phyloP scores from a whole-genome alignment of 768 basidiomycete genomes.

The Termitomyces titanicus region DNA sequence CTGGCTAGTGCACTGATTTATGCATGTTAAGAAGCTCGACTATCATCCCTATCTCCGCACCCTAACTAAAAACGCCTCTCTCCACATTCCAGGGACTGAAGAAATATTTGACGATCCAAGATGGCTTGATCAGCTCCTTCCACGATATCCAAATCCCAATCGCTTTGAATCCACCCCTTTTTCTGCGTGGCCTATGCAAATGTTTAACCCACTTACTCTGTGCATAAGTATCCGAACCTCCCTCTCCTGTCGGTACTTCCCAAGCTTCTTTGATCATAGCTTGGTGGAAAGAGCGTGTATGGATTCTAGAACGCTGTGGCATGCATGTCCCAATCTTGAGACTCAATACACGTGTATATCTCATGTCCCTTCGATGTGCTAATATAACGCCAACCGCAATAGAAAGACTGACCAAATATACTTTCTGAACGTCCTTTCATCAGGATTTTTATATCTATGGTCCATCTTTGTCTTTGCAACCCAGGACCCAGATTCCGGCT shows the following conservation, averaged over 20 bases:
- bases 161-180: background rate
- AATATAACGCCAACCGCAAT: conserved; percentile 14
- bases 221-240: background rate
- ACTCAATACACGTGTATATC: conserved; percentile 30
- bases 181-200: background rate
- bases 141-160: background rate
- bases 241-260: background rate
- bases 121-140: background rate
- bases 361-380: conserved; percentile 31
- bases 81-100: background rate
- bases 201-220: background rate
- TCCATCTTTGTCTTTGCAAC: conserved; percentile 33
- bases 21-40: conserved; percentile 1
- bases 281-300: conserved; percentile 2
- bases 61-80: background rate
- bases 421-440: conserved; percentile 10
- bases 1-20: background rate
- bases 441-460: conserved; percentile 24
- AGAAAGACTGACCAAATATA: conserved; percentile 10
- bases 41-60: background rate
- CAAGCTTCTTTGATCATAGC: conserved; percentile 2
- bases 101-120: background rate
- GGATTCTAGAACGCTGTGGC: conserved; percentile 8
- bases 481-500: conserved; percentile 33
- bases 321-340: conserved; percentile 9